Percentiles rank a stretch among this genome's conserved stretches.
Evolutionary conservation across 176 grass and related monocot genomes (phyloP).

Genomic region (Aegilops umbellulata): DNA sequence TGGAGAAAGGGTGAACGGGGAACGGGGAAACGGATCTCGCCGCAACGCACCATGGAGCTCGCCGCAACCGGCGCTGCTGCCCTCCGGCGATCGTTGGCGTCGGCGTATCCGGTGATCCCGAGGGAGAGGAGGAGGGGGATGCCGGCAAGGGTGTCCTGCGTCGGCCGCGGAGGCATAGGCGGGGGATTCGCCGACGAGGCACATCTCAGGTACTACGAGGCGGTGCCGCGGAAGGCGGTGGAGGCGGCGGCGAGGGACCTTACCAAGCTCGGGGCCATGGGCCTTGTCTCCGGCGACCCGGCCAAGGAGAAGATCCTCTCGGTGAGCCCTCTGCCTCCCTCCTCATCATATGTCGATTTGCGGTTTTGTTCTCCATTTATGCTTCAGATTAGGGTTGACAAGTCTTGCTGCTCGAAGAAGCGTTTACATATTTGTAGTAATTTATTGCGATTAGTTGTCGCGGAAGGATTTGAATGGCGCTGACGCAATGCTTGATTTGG

Average conservation of each 20-base stretch:
- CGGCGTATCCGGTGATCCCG: background rate
- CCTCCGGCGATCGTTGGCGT: background rate
- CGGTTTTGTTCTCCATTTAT: background rate
- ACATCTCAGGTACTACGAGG: conserved; percentile 37
- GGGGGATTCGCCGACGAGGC: conserved; percentile 34
- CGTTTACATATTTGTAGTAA: background rate
- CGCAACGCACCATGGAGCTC: conserved; percentile 39
- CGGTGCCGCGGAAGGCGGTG: conserved; percentile 33
- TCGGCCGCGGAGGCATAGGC: background rate
- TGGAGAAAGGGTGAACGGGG: background rate
- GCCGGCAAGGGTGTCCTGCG: conserved; percentile 32
- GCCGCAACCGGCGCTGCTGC: conserved; percentile 27
- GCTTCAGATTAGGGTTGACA: background rate
- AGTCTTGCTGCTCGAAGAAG: background rate
- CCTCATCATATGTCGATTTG: background rate
- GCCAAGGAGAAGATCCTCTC: conserved; percentile 44
- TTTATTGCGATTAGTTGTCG: background rate
- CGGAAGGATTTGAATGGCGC: background rate
- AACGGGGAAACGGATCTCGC: background rate
- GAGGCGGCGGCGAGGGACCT: conserved; percentile 41
- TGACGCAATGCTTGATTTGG: background rate
- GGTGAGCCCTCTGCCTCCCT: background rate
- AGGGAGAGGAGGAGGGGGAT: background rate
- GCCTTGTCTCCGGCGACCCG: conserved; percentile 22
- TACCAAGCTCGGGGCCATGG: conserved; percentile 24